Evolutionary conservation across 2,329 filamentous ascomycete species (phyloP), one percentile per base, ranked within the genome.

Genomic region (Ceratocystis destructans): DNA sequence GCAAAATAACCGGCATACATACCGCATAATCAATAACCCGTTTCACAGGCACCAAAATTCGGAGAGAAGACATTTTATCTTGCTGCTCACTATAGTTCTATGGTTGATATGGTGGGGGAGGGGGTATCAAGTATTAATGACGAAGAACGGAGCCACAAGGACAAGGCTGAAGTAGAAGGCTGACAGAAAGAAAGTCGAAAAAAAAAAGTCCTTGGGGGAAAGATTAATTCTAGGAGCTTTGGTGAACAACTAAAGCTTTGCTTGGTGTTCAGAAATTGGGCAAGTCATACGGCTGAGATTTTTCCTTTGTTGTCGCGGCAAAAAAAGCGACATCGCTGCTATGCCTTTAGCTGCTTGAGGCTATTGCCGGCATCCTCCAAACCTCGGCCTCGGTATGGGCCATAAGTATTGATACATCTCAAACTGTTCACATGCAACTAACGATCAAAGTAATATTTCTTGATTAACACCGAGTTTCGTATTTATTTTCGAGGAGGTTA

Each of bases 21-120:
- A 90, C 88, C 72, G 88, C 87, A 83, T 90, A 91, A 82, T 92
- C 88, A 79, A 92, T 90, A 63, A 92, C 88, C 84, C 88, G 80
- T 80, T 92, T 92, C 61, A 92, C 79, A 76, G 88, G 88, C 2
- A 92, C 88, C 69, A 92, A 81, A 76, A 92, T 91, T 75, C 87
- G 81, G 72, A 90, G 77, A 66, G 82, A 79, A 72, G 83, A 84
- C 83, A 86, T 86, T 69, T 70, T 72, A 20, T 28, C 25, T 33
- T 44, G 20, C 64, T 22, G 12, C 44, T 45, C 5, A 37, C 41
- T 22, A 62, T 41, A 62, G 25, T 48, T 28, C 12, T 66, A 28
- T 45, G 37, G 57, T 45, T 46, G 62, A 41, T 50, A 20, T 61
- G 41, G 41, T 15, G 55, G 55, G 31, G 57, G 31, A 7, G 57